Percentiles rank a stretch among this genome's conserved stretches.
Conservation (phyloP, 139 green algal genomes). For the Haematococcus sp. region DNA sequence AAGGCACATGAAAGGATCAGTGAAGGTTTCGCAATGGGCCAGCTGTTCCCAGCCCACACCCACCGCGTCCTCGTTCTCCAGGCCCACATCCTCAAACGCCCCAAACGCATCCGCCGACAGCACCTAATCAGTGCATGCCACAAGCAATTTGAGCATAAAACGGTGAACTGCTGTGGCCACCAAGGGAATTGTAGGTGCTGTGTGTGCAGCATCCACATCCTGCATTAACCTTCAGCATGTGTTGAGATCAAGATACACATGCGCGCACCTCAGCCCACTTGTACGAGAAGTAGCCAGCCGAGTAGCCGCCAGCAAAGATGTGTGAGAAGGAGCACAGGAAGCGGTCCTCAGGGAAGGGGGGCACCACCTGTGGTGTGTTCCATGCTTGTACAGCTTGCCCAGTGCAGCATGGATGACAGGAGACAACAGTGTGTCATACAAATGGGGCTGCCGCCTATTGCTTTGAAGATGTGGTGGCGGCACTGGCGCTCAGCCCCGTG, state of each 20-base stretch:
- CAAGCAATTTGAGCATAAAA: no score
- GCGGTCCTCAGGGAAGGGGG: conserved; percentile 83
- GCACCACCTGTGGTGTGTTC: conserved; percentile 53
- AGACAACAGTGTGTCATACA: no score
- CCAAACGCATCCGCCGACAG: conserved; percentile 90
- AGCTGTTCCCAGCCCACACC: no score
- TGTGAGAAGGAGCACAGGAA: conserved; percentile 95
- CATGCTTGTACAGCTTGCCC: no score
- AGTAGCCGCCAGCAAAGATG: conserved; percentile 96
- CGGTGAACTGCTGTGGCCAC: no score
- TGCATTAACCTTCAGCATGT: background rate
- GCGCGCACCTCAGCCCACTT: conserved; percentile 65
- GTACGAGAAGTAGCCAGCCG: conserved; percentile 58
- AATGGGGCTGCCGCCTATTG: background rate
- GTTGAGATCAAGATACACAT: background rate
- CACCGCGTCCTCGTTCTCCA: conserved; percentile 78
- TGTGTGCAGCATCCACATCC: background rate
- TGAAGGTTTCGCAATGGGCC: no score
- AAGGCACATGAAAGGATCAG: no score
- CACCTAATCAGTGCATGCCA: no score
- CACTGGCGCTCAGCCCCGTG: no score
- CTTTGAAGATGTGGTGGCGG: background rate
- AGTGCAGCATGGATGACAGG: no score
- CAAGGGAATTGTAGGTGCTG: background rate
- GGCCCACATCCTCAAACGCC: conserved; percentile 93